Evolutionary conservation across 805 yeast species (phyloP), one percentile per base, ranked within the genome.

Genomic region (Yamadazyma nakazawae): DNA sequence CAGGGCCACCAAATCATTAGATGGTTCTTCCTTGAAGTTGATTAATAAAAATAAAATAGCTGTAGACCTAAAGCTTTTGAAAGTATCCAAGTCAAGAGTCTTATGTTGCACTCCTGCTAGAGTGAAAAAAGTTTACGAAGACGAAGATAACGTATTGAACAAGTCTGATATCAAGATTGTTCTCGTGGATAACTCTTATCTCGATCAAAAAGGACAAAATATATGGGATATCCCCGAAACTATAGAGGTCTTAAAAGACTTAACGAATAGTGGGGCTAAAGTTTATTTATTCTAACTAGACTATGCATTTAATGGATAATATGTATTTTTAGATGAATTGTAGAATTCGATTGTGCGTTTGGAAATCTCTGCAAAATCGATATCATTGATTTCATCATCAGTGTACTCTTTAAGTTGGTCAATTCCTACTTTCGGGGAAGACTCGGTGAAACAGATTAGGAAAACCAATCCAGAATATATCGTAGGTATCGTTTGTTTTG

Each of bases 31-130:
- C 3, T 55, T 87, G 40, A 88, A 88, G 61, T 61, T 88, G 40
- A 88, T 88, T 57, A 79, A 84, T 51, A 88, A 88, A 66, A 88
- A 86, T 61, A 82, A 84, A 53, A 59, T 86, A 39, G 75, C 78
- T 28, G 84, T 82, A 37, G 96, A 88, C 57, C 57, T 79, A 45
- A 68, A 70, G 42, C 52, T 73, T 26, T 62, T 80, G 35, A 60
- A 64, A 47, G 62, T 73, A 37, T 67, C 82, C 30, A 53, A 65
- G 50, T 66, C 81, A 2, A 65, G 83, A 41, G 63, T 85, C 1
- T 71, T 83, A 37, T 79, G 83, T 34, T 74, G 84, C 35, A 85
- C 92, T 0, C 82, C 89, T 0, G 83, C 84, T 1, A 69, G 91
- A 45, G 59, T 81, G 14, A 54, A 58, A 10, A 79, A 76, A 54